These are phyloP conservation scores for Bocquillonia castaneifolia DNA, from an alignment of 441 rosid genomes.

Conservation along the genomic window DNA sequence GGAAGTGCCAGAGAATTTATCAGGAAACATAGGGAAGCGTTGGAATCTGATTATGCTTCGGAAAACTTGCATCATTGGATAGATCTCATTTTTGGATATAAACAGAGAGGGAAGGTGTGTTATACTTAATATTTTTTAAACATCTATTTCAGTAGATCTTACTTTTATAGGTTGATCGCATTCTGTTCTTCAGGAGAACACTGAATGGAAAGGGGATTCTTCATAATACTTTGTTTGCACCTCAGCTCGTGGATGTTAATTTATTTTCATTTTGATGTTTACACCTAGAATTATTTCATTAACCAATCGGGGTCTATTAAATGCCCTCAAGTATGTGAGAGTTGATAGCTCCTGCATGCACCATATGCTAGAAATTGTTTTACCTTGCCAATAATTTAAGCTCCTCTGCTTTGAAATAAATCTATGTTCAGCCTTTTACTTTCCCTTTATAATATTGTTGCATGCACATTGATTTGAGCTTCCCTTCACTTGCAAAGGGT, in stretches of 20 bases:
- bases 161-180: not conserved
- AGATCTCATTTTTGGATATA: conserved; percentile 96
- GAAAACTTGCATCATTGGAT: conserved; percentile 99
- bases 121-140: conserved; percentile 6
- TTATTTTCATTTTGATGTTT: not conserved
- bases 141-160: not conserved
- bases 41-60: conserved; percentile 93
- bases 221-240: not conserved
- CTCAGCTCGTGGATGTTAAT: not conserved
- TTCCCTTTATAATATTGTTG: not conserved
- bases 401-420: not conserved
- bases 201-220: not conserved
- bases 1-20: conserved; percentile 95
- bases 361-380: not conserved
- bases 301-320: not conserved
- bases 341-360: not conserved
- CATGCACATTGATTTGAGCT: not conserved
- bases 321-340: not conserved
- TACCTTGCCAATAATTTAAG: not conserved
- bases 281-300: not conserved
- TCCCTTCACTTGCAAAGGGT: not conserved
- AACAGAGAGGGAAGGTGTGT: conserved; percentile 97
- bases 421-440: too few species aligned
- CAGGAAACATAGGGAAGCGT: conserved; percentile 90
- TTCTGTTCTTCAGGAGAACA: not conserved